phyloP scores from a whole-genome alignment of 306 rosid genomes.

The Cucumis sativus region Cucumber_9930_V3 NC_026656.2:9724501-9725000 shows the following conservation, averaged over 20 bases:
- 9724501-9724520: neutral
- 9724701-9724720: slow-evolving; percentile 70
- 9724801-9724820: neutral
- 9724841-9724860: too few species aligned
- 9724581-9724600: slow-evolving; percentile 36
- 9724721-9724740: slow-evolving; percentile 52
- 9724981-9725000: too few species aligned
- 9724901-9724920: too few species aligned
- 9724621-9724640: slow-evolving; percentile 73
- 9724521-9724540: neutral
- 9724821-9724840: too few species aligned
- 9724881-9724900: too few species aligned
- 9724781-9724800: too few species aligned
- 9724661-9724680: slow-evolving; percentile 73
- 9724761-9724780: slow-evolving; percentile 77
- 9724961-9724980: too few species aligned
- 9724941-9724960: too few species aligned
- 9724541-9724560: neutral
- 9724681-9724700: slow-evolving; percentile 66
- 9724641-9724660: slow-evolving; percentile 64
- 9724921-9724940: too few species aligned
- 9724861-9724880: too few species aligned
- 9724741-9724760: slow-evolving; percentile 75
- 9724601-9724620: slow-evolving; percentile 73
- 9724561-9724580: slow-evolving; percentile 69